phyloP scores from a whole-genome alignment of 2,329 filamentous ascomycete species.

The Mollisiaceae sp. region DNA sequence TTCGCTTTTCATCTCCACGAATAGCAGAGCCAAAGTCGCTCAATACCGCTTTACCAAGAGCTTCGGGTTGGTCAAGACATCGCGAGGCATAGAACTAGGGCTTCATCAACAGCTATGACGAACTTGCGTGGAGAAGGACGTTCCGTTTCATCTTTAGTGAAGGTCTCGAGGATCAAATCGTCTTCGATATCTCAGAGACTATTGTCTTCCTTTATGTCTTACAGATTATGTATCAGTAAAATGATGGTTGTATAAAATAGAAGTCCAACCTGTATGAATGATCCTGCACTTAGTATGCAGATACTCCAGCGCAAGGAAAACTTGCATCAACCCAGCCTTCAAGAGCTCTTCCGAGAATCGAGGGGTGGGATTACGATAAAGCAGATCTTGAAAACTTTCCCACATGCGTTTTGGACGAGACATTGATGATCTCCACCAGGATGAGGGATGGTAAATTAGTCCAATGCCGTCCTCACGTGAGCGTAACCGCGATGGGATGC shows the following conservation, averaged over 20 bases:
- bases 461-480: slow-evolving; percentile 31
- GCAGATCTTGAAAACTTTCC: slow-evolving; percentile 31
- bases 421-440: slow-evolving; percentile 33
- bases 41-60: slow-evolving; percentile 34
- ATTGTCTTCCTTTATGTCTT: slow-evolving; percentile 36
- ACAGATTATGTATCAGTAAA: slow-evolving; percentile 23
- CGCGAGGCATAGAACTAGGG: slow-evolving; percentile 34
- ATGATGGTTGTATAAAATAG: slow-evolving; percentile 26
- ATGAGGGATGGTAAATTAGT: slow-evolving; percentile 33
- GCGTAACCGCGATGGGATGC: slow-evolving; percentile 31
- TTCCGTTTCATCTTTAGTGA: slow-evolving; percentile 33
- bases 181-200: slow-evolving; percentile 33
- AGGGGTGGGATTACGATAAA: slow-evolving; percentile 25
- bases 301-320: slow-evolving; percentile 91
- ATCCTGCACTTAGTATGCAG: slow-evolving; percentile 96
- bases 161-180: slow-evolving; percentile 33
- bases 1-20: slow-evolving; percentile 33
- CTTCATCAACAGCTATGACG: slow-evolving; percentile 31
- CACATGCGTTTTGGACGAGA: slow-evolving; percentile 36
- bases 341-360: slow-evolving; percentile 57
- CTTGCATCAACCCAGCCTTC: slow-evolving; percentile 97
- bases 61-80: slow-evolving; percentile 34
- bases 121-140: slow-evolving; percentile 28
- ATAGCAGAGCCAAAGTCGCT: slow-evolving; percentile 37
- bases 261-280: slow-evolving; percentile 79